These are phyloP conservation scores for Neophaeococcomyces mojaviensis DNA, from an alignment of 2,329 filamentous ascomycete species.

Conservation along the genomic window DNA sequence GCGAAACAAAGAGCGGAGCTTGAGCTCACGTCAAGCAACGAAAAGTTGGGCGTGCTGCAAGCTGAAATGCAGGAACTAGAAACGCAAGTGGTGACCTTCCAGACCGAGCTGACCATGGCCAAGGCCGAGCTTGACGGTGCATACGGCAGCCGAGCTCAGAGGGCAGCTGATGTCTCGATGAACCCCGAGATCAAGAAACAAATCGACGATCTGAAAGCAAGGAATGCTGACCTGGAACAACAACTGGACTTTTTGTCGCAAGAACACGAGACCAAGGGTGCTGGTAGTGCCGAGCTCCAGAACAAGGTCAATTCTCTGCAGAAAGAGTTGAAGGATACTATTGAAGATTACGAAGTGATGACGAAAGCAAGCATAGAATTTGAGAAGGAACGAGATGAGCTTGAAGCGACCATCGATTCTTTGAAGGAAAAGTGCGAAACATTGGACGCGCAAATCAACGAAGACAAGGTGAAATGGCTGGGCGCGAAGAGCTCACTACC, in stretches of 20 bases:
- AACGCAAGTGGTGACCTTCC: conserved; percentile 56
- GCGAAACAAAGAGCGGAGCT: conserved; percentile 17
- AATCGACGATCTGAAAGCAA: conserved; percentile 47
- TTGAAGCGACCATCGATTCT: conserved; percentile 57
- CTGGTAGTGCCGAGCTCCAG: conserved; percentile 30
- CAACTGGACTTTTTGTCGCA: conserved; percentile 41
- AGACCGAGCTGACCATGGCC: conserved; percentile 80
- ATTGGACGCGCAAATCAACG: conserved; percentile 56
- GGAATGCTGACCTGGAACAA: conserved; percentile 39
- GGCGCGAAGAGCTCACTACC: conserved; percentile 43
- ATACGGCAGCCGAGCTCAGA: conserved; percentile 68
- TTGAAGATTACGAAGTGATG: conserved; percentile 62
- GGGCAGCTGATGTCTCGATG: conserved; percentile 56
- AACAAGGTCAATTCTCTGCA: conserved; percentile 51
- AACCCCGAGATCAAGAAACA: conserved; percentile 54
- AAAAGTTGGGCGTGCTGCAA: conserved; percentile 35
- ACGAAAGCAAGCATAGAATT: conserved; percentile 63
- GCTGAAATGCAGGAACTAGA: conserved; percentile 50
- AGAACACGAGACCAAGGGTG: conserved; percentile 24
- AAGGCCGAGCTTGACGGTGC: conserved; percentile 88
- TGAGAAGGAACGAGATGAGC: conserved; percentile 60
- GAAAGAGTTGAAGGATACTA: conserved; percentile 58
- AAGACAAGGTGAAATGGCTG: conserved; percentile 61
- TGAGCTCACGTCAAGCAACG: conserved; percentile 19
- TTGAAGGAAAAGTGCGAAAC: conserved; percentile 57